A percentile compares a stretch with the other conserved stretches of the same genome.
These are phyloP conservation scores for Crithidia sp. DNA, from an alignment of 208 protist species.

Conservation along the genomic window DNA sequence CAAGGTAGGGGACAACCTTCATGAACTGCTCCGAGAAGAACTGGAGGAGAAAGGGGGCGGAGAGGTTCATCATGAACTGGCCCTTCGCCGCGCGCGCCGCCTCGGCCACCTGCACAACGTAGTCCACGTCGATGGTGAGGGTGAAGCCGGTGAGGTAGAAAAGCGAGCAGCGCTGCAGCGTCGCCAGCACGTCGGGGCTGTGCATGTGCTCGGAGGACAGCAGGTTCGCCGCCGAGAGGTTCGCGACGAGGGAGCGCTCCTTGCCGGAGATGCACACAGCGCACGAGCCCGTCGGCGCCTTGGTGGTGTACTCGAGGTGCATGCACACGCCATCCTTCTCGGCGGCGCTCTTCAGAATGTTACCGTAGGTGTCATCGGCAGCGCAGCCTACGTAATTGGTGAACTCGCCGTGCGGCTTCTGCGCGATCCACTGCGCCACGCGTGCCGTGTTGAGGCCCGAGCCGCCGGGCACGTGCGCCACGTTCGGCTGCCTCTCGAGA, in stretches of 20 bases:
- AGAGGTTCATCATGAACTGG: conserved; percentile 95
- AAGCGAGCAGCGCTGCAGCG: conserved; percentile 44
- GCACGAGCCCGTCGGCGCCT: conserved; percentile 96
- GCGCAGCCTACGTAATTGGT: conserved; percentile 94
- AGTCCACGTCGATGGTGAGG: conserved; percentile 92
- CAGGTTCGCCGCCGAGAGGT: conserved; percentile 97
- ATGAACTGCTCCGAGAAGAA: conserved; percentile 95
- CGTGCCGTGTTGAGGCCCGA: conserved; percentile 98
- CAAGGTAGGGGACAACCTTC: conserved; percentile 91
- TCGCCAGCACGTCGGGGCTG: conserved; percentile 37
- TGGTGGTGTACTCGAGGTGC: conserved; percentile 85
- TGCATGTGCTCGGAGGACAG: conserved; percentile 94
- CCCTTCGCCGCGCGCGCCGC: conserved; percentile 89
- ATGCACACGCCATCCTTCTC: conserved; percentile 92
- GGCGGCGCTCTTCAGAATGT: conserved; percentile 75
- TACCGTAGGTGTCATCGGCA: conserved; percentile 95
- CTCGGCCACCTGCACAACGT: conserved; percentile 92
- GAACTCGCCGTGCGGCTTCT: conserved; percentile 55
- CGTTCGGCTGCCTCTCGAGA: conserved; percentile 62
- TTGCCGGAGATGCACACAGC: conserved; percentile 96
- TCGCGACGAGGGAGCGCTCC: conserved; percentile 96
- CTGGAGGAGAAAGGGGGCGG: conserved; percentile 96
- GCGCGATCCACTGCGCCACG: conserved; percentile 93
- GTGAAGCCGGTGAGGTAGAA: conserved; percentile 97
- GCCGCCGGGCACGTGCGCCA: conserved; percentile 97